Evolutionary conservation across 2,329 filamentous ascomycete species (phyloP), one percentile per base, ranked within the genome.

Genomic region (Trichoderma sp.): DNA sequence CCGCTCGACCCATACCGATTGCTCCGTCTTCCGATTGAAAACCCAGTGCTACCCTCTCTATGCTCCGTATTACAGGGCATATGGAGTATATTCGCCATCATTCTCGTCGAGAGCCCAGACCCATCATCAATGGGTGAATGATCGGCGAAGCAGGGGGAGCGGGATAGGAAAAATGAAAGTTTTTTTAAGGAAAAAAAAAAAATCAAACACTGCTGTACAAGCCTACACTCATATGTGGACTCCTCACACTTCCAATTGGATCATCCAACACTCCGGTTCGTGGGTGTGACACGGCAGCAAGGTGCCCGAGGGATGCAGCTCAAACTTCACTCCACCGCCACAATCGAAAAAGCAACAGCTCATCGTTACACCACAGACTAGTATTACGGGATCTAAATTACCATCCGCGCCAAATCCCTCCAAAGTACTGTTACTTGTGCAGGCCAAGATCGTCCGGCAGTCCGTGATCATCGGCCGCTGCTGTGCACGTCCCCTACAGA

Each of bases 341-440:
- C 51, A 67, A 43, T 39, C 24, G 15, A n/a, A 32, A 51, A 39
- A 67, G 24, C 12, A 26, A 39, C 18, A 53, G 39, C 36, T 14
- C 39, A 51, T 53, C 30, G 57, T 47, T 70, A 24, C 67, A 62
- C 67, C 57, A 53, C 9, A 51, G 28, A 39, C 57, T 62, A 61
- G 56, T 36, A 61, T 53, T 53, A 51, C 67, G 56, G 67, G 39
- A 70, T 61, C 67, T 70, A 70, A 62, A 53, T 53, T 62, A 53
- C 39, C 57, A 70, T 53, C 57, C 56, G 57, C 57, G 39, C 57
- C 67, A 53, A 47, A 69, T 6, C 8, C 21, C 24, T 24, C 28
- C 39, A 4, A 32, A 51, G 56, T 53, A 70, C 28, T 34, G 57
- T 36, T 62, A 62, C 67, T 61, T 51, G 56, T n/a, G 67, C 39